Evolutionary conservation across 257 asterid species (phyloP), one percentile per base, ranked within the genome.

Genomic region (Solanum pimpinellifolium): DNA sequence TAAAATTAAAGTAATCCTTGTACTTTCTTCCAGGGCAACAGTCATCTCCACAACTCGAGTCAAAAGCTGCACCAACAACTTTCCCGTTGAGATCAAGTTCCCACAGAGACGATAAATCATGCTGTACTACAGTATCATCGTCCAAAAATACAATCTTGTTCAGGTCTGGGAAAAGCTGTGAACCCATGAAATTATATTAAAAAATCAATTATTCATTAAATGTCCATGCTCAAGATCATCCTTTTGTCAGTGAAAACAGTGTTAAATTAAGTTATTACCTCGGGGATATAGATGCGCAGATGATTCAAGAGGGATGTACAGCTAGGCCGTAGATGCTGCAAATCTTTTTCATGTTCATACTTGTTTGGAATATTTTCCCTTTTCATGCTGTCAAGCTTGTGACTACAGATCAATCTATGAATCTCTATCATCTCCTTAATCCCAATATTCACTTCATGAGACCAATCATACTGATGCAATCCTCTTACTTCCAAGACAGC

Each of bases 101-200:
- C 99, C 99, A 96, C 33, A 96, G 92, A 85, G 96, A 78, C 11
- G 98, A 93, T 76, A 96, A 76, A 92, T 96, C 98, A 60, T 47
- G 98, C 70, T 95, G 98, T 59, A 94, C 97, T 12, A 95, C 94
- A 87, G 92, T 78, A 92, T 96, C 99, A 92, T 96, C 98, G 70
- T 95, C 99, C 93, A 96, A 90, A 89, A 96, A 90, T 87, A 96
- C 92, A 83, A 95, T 90, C 90, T 92, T 93, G 91, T 92, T 85
- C 90, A 95, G 92, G 85, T 93, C 95, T 69, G 99, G 98, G 85
- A 96, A 96, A 85, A 96, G 93, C 99, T 96, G 98, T 52, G 84
- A 70, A 91, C 87, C 80, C 89, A 90, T 74, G 87, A 83, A 92
- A 90, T 87, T 85, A 90, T 88, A 90, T 65, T 83, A 86, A 83